Evolutionary conservation across 2,329 filamentous ascomycete genomes (phyloP), one percentile per base, ranked within the genome.

Genomic region (Pezicula carpinea): DNA sequence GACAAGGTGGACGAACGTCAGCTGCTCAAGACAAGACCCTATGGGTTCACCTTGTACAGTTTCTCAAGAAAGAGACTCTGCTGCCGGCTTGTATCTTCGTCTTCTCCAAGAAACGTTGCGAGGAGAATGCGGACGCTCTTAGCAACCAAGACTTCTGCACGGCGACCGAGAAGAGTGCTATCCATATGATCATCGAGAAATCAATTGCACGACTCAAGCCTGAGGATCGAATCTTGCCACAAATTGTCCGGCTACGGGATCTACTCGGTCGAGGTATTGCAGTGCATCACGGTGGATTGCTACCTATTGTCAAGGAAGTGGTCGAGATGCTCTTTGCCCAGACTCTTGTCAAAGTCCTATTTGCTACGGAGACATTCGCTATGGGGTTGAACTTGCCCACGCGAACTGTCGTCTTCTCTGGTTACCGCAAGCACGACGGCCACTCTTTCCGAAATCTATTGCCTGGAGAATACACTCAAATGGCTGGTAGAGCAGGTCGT

Each of bases 361-460:
- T 99, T 61, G 93, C 93, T 0, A 99, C 93, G 0, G 93, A 99
- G 66, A 99, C 93, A 0, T 99, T 99, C 66, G 93, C 93, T 31
- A 99, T 99, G 91, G 93, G 93, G 22, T 76, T 99, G 26, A 99
- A 99, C 62, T 71, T 99, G 47, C 93, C 93, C 0, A 99, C 93
- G 1, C 80, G 93, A 55, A 99, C 93, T 1, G 93, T 99, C 0
- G 92, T 97, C 2, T 99, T 99, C 66, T 97, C 93, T 10, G 93
- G 93, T 8, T 96, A 93, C 67, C 83, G 93, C 43, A 99, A 99
- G 65, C 92, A 96, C 56, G 93, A 99, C 61, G 93, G 93, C 5
- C 87, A 93, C 57, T 81, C 82, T 4, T 97, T 97, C 71, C 79
- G 93, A 55, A 93, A 96, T 62, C 74, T 99, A 0, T 75, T 96